Base-by-base conservation (phyloP, 306 rosid species). In the Echinosophora koreensis region DNA sequence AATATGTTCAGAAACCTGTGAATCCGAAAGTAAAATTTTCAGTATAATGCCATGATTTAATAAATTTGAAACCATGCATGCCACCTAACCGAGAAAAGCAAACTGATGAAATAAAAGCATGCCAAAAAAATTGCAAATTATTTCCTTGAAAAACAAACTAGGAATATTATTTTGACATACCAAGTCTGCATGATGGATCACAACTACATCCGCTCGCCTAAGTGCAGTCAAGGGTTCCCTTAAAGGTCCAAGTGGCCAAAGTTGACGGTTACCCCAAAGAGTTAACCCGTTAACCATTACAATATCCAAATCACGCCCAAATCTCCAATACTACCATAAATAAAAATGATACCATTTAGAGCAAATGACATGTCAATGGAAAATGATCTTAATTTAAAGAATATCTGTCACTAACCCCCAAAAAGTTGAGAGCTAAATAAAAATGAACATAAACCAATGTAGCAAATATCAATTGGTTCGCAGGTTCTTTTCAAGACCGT, bases 271-370 rank as follows among this genome's bases (percentile, higher is more conserved):
- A 14, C 97, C 97, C 96, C 93, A 92, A 30, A 87, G 86, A 76
- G 86, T 86, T 73, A 92, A 78, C 80, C 96, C 98, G 7, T 92
- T 95, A 63, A 94, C 82, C 98, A 95, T 90, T 70, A 90, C 91
- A 73, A 95, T 85, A 79, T 92, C 96, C 75, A 94, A 77, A 81
- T 95, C 93, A 68, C 88, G 89, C 86, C 89, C 86, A 86, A 94
- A 83, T 77, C 92, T 88, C 98, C 93, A 90, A 63, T 94, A 96
- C 97, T 94, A 49, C 82, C 85, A 84, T 90, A 77, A 86, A 86
- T 14, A 51, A 65, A 73, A 76, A 75, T 32, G 30, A 38, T 64
- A 79, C 4, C 22, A 78, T 79, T 74, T 68, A 80, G 75, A 78
- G 66, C 7, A 70, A 35, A 71, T 18, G 17, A 30, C 73, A 60